phyloP scores from a whole-genome alignment of 2,329 filamentous ascomycete species.

The Colletotrichum agaves region DNA sequence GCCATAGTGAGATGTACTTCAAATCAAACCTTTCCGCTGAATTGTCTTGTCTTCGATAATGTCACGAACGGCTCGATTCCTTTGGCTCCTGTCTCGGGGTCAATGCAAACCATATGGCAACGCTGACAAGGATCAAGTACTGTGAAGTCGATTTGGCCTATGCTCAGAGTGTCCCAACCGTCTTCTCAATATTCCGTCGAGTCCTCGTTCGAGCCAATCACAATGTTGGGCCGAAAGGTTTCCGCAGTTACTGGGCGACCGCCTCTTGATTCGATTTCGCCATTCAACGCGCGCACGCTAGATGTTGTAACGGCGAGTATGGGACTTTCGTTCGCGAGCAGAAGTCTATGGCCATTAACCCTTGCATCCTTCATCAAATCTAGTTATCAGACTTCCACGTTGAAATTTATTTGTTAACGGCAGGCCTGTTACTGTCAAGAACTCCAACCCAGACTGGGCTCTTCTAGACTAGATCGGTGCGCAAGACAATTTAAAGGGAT shows the following conservation, averaged over 20 bases:
- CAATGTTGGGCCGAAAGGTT: neutral
- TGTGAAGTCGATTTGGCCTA: neutral
- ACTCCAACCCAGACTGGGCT: slow-evolving; percentile 45
- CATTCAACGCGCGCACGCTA: neutral
- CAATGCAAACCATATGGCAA: slow-evolving; percentile 4
- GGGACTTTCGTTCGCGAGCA: neutral
- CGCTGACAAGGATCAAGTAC: neutral
- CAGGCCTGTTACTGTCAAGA: slow-evolving; percentile 39
- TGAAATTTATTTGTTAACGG: slow-evolving; percentile 46
- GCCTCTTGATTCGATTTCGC: neutral
- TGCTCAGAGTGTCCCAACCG: neutral
- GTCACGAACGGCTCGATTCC: neutral
- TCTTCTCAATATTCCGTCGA: neutral
- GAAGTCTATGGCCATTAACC: neutral
- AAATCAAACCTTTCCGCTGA: slow-evolving; percentile 2
- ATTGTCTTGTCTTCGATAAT: neutral
- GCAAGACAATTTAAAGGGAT: slow-evolving; percentile 39
- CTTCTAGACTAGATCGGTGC: slow-evolving; percentile 44
- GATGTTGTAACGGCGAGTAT: neutral
- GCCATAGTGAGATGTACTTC: neutral
- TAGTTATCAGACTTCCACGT: slow-evolving; percentile 48
- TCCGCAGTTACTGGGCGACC: neutral
- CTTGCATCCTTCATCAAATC: slow-evolving; percentile 23
- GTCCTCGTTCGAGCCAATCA: neutral
- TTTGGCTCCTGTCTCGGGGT: neutral